Percentiles rank a stretch among this genome's conserved stretches.
Conservation (phyloP, 768 basidiomycete genomes). For the Ramaria sp. region DNA sequence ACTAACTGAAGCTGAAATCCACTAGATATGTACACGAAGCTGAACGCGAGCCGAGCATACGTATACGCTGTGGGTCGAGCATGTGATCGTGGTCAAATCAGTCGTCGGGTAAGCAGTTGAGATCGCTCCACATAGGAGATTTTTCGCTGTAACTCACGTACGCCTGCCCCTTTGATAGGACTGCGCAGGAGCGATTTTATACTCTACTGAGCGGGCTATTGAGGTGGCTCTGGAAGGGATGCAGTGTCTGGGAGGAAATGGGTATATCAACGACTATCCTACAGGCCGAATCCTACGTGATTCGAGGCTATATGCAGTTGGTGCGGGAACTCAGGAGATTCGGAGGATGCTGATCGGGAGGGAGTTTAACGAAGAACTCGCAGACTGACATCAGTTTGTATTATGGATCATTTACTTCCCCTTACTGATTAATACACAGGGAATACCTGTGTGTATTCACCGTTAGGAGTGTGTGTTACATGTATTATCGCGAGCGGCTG, state of each 20-base stretch:
- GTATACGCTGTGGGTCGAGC: conserved; percentile 89
- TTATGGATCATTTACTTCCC: not conserved
- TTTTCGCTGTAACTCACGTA: not conserved
- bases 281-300: conserved; percentile 82
- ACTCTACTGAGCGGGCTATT: conserved; percentile 85
- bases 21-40: conserved; percentile 91
- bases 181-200: conserved; percentile 89
- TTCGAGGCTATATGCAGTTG: conserved; percentile 82
- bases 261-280: conserved; percentile 94
- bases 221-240: conserved; percentile 87
- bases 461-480: not conserved
- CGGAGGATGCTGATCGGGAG: conserved; percentile 89
- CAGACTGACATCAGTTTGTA: not conserved
- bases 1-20: not conserved
- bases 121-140: not conserved
- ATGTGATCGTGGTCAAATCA: conserved; percentile 71
- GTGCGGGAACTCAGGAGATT: conserved; percentile 96
- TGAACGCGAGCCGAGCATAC: conserved; percentile 81
- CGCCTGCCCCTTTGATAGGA: conserved; percentile 41
- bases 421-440: not conserved
- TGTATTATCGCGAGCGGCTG: not conserved
- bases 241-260: conserved; percentile 92
- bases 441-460: not conserved
- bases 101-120: conserved; percentile 50
- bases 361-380: conserved; percentile 73